Percentiles rank a stretch among this genome's conserved stretches.
Conservation (phyloP, 306 rosid species). For the Corylus americana region DNA sequence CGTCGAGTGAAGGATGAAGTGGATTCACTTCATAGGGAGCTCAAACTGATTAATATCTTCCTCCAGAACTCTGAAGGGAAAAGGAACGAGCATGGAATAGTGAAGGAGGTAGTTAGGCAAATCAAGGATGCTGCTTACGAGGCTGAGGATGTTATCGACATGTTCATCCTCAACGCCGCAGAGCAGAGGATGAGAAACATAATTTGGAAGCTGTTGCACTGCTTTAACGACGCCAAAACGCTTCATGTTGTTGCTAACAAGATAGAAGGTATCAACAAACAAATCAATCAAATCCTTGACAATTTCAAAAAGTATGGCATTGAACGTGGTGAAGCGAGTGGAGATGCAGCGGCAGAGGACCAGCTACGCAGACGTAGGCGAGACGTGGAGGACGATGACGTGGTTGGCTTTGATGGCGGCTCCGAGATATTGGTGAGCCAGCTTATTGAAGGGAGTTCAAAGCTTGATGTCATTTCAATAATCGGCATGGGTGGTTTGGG, state of each 20-base stretch:
- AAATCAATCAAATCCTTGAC: too few relatives aligned
- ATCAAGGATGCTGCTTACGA: constrained; percentile 12
- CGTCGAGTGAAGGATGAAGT: not conserved
- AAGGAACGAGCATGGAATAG: not conserved
- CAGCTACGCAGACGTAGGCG: too few relatives aligned
- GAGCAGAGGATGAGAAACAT: not conserved
- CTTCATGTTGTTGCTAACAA: too few relatives aligned
- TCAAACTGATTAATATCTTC: not conserved
- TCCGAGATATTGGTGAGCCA: not conserved
- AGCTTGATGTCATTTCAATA: not conserved
- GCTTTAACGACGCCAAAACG: too few relatives aligned
- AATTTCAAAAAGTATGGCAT: too few relatives aligned
- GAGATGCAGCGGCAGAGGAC: too few relatives aligned
- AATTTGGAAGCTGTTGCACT: not conserved
- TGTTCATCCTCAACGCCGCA: not conserved
- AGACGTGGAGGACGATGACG: not conserved
- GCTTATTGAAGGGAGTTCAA: not conserved
- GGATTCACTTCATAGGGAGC: not conserved
- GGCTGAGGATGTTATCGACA: constrained; percentile 29
- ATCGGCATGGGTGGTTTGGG: constrained; percentile 31
- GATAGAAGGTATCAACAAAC: too few relatives aligned
- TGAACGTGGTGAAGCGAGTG: too few relatives aligned
- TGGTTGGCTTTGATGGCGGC: constrained; percentile 6
- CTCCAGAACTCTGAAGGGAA: constrained; percentile 17
- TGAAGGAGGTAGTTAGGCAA: constrained; percentile 13